Base-by-base conservation (phyloP, 192 early-diverging fungal species). In the Coemansia sp. region DNA sequence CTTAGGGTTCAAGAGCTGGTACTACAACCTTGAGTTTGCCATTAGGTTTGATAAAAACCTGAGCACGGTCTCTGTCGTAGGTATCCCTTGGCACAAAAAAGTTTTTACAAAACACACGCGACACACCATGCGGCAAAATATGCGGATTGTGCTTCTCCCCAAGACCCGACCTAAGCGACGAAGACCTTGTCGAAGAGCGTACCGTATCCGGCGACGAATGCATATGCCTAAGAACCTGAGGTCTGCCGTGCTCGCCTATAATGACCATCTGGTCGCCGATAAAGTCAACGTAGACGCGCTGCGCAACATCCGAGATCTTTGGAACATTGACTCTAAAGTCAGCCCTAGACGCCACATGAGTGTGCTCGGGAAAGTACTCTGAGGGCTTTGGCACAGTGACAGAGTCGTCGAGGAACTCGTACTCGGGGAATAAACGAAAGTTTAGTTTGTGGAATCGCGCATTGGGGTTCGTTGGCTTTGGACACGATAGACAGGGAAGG, bases 1-100 rank as follows among this genome's bases (percentile, higher is more conserved):
- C 14, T 60, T 43, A 74, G 23, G 37, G 37, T 5, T 69, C 71
- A 1, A 82, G 47, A 2, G 73, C 79, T 9, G 79, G 79, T 4
- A 82, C 74, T 0, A 82, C 68, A n/a, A 82, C 70, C 74, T 82
- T 82, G 55, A 82, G 74, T 42, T 76, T 82, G 46, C 79, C 79
- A 39, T 82, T 82, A 17, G 79, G 79, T 62, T 82, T 82, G 62
- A 82, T 67, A 55, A 82, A 82, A 4, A 70, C 79, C 62, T 82
- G 79, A 1, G 79, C 79, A 28, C 74, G 70, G 59, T 82, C 68
- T n/a, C 74, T 58, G 59, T 82, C 79, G 62, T 82, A 82, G 3
- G 79, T 82, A 50, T 82, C 79, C 23, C 79, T 59, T 5, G 79
- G 79, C n/a, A 82, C 64, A 47, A 82, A 82, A 30, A 82, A 82